Base-by-base conservation (phyloP, 371 early-diverging fungal species). In the Circinella umbellata region DNA sequence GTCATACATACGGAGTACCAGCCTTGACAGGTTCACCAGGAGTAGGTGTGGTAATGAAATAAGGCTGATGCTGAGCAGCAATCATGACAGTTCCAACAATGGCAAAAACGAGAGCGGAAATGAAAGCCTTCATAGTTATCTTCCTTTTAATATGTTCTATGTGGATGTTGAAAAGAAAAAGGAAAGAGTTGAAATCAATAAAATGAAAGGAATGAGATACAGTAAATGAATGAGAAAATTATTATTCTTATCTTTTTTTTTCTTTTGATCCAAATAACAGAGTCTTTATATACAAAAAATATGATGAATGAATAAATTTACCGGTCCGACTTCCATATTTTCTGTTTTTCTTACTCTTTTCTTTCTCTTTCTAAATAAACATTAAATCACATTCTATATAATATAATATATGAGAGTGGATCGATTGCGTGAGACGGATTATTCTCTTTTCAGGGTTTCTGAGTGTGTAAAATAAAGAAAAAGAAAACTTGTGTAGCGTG, bases 31-130 rank as follows among this genome's bases (percentile, higher is more conserved):
- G 35, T 0, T 55, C 64, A n/a, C 66, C 70, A 18, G 35, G 53
- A 34, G 63, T 27, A 61, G 70, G 70, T 15, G 27, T 20, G 34
- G 63, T 70, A 51, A 70, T 47, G 51, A 63, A 70, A 53, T 66
- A 70, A 17, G 70, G 53, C 18, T 63, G 42, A 38, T 72, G 59
- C 7, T 67, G 36, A 37, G 61, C 63, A 46, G 64, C 64, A 36
- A 55, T 64, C 20, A 59, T 55, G 48, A 69, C 18, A 18, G 64
- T 55, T 18, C 51, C 64, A 10, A 59, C 59, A 15, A 67, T 13
- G 11, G 64, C 53, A 34, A 63, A 53, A 68, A 68, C 8, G 55
- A 66, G 55, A 20, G 63, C 42, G 20, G 48, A 39, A 27, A 69
- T 48, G 18, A 39, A 36, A 55, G 62, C 69, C 59, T 64, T 69